Base-by-base conservation (phyloP, 768 basidiomycete species). In the Collybia sordida region DNA sequence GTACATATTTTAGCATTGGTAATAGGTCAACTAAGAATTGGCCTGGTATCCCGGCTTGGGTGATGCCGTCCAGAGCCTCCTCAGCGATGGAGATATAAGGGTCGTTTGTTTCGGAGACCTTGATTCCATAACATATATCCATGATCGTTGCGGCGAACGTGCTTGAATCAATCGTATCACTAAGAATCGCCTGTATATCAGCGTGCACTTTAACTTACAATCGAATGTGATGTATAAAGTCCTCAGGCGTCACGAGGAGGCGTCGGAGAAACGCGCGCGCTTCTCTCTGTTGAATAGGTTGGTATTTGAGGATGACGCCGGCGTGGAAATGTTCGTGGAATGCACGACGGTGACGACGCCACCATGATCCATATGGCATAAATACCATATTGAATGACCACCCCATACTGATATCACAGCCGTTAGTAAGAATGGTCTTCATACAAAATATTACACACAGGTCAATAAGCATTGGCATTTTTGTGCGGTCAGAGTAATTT, bases 401-500 rank as follows among this genome's bases (percentile, higher is more conserved):
- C 35, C 60, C 62, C 48, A 64, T 57, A 11, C 62, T 64, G 31
- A n/a, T 22, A 34, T 31, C 27, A n/a, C 19, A 38, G 35, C 17
- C 22, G 12, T 18, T 15, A 54, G 17, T 19, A 12, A 1, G 31
- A 31, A 12, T 4, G 31, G 14, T 14, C 31, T 6, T 11, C 31
- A 12, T n/a, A n/a, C n/a, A 12, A 12, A 4, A 31, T 14, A 11
- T 31, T 11, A 31, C 31, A n/a, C 28, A 53, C 47, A 50, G 39
- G 27, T 51, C 46, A 23, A 51, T 46, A 35, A 52, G 52, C 63
- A 17, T 71, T 14, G 48, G 49, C 39, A 57, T 49, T 14, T 57
- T 38, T 22, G 54, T 25, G 14, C 55, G 47, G 3, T 55, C 70
- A 25, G 77, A 79, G 50, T 79, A 79, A 19, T 66, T 62, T 12